Evolutionary conservation across 1,284 basidiomycete species (phyloP).

Genomic region (Coniferiporia sulphurascens): DNA sequence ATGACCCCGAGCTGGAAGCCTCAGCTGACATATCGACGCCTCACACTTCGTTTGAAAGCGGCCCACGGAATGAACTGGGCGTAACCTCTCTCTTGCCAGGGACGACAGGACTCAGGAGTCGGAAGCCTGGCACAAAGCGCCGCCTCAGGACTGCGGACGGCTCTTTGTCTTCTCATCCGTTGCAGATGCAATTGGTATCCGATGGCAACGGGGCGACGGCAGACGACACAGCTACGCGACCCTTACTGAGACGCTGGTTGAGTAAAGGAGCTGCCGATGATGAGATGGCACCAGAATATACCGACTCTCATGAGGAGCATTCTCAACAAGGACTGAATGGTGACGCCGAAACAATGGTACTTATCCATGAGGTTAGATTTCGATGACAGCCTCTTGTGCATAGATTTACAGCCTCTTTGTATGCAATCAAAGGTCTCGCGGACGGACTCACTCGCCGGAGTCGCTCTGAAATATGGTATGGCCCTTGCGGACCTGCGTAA

Average conservation of each 20-base stretch:
- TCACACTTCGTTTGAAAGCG: not conserved
- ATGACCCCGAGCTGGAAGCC: not conserved
- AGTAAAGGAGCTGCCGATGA: not conserved
- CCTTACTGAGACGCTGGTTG: constrained; percentile 4
- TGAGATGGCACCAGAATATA: not conserved
- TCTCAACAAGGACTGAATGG: not conserved
- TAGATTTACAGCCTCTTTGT: not conserved
- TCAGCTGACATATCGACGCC: not conserved
- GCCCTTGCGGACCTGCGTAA: constrained; percentile 76
- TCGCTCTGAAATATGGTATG: constrained; percentile 85
- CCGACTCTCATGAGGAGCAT: not conserved
- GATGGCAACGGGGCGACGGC: not conserved
- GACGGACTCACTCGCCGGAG: constrained; percentile 76
- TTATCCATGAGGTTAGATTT: constrained; percentile 16
- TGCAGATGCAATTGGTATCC: not conserved
- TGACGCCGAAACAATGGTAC: constrained; percentile 12
- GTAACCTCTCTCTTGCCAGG: not conserved
- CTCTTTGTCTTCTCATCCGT: constrained; percentile 10
- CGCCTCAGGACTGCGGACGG: constrained; percentile 5
- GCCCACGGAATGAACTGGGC: not conserved
- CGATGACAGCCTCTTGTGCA: not conserved
- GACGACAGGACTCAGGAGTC: constrained; percentile 10
- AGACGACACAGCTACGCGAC: constrained; percentile 6
- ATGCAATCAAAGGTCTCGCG: constrained; percentile 49
- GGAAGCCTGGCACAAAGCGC: constrained; percentile 5